phyloP scores from a whole-genome alignment of 352 stramenopile genomes.

The Phytophthora ramorum region DNA sequence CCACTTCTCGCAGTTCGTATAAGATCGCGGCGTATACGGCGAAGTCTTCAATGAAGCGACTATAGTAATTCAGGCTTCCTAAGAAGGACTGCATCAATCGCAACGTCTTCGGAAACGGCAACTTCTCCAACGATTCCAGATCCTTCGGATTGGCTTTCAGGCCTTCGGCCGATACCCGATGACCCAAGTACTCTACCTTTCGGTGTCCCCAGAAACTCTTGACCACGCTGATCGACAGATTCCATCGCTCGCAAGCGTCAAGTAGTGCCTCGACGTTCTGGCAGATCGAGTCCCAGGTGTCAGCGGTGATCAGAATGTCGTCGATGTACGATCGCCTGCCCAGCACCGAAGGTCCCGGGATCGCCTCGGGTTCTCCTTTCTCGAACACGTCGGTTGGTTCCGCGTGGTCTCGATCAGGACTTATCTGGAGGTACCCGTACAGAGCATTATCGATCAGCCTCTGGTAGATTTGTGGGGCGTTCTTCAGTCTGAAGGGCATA shows the following conservation, averaged over 20 bases:
- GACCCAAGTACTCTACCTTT: conserved; percentile 29
- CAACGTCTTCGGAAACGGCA: no score
- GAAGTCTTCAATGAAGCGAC: conserved; percentile 20
- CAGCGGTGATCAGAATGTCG: neutral
- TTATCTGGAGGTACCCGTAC: no score
- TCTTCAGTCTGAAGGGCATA: no score
- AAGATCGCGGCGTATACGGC: conserved; percentile 8
- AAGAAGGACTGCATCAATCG: no score
- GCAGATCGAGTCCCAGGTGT: neutral
- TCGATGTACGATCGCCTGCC: neutral
- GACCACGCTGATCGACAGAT: conserved; percentile 30
- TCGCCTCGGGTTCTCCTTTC: no score
- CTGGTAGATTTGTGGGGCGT: no score
- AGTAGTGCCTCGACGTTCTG: neutral
- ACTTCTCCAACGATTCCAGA: no score
- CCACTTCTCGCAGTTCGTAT: no score
- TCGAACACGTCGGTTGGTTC: no score
- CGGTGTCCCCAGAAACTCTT: conserved; percentile 33
- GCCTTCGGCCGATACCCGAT: no score
- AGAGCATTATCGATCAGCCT: no score
- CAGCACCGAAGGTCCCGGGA: neutral
- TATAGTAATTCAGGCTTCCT: conserved; percentile 24
- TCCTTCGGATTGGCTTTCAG: conserved; percentile 21
- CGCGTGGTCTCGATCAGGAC: no score
- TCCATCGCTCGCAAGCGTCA: neutral